Base-by-base conservation (phyloP, 805 yeast species). In the Tetrapisispora nanseiensis region DNA sequence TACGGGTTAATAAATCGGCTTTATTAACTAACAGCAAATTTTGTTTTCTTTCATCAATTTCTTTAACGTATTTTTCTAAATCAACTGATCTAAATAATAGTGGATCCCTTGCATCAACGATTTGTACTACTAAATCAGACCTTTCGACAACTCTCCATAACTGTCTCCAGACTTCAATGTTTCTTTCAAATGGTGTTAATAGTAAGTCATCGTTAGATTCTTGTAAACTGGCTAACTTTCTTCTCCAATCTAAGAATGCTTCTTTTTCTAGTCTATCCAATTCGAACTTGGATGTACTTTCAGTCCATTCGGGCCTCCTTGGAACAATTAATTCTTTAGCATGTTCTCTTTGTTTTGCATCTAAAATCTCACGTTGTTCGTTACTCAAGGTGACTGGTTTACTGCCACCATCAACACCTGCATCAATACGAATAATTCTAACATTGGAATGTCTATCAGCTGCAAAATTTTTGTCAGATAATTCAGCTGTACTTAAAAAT, bases 141-240 rank as follows among this genome's bases (percentile, higher is more conserved):
- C 97, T 77, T 63, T 92, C 98, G 20, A 87, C 84, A 34, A 92
- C 98, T 66, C 98, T 76, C 98, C 98, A 92, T 50, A 92, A 69
- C 66, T 92, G 98, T 59, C 92, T 80, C 98, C 98, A 92, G 45
- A 92, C 97, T 70, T 90, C 96, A 49, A 92, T 70, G 61, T 92
- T 92, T 68, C 98, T 78, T 68, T 92, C 98, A 59, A 90, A 92
- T 4, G 98, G 98, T 0, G 98, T 92, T 59, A 92, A 72, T 45
- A 89, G 68, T 54, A 92, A 69, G 61, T 90, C 95, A 15, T 62
- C 67, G 50, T 86, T 78, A 51, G 74, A 75, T 61, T 90, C 95
- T 49, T 89, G 94, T 43, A 92, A 69, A 34, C 72, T 63, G 0
- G 98, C 98, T 47, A 92, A 71, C 39, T 79, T 80, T 58, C 97